Conservation (phyloP, 2,329 filamentous ascomycete genomes). For the Hyphodiscus sp. region DNA sequence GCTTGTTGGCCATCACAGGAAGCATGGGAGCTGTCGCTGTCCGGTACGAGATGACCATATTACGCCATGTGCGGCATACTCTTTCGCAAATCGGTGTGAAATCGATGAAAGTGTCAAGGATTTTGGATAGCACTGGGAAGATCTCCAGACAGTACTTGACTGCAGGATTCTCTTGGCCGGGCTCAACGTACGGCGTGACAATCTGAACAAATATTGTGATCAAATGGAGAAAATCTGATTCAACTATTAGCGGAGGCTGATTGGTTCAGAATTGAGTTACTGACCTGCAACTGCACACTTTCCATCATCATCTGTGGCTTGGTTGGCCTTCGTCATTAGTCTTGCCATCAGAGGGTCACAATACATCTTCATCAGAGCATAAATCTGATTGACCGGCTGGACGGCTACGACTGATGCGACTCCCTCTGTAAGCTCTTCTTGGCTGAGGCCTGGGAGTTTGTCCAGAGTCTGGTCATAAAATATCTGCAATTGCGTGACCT, state of each 20-base stretch:
- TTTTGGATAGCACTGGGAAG: constrained; percentile 77
- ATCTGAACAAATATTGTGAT: constrained; percentile 84
- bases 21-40: constrained; percentile 82
- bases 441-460: constrained; percentile 75
- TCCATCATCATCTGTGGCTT: constrained; percentile 72
- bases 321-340: constrained; percentile 80
- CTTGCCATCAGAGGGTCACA: constrained; percentile 84
- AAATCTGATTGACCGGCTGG: constrained; percentile 73
- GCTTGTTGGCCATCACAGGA: constrained; percentile 77
- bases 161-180: constrained; percentile 72
- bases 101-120: constrained; percentile 79
- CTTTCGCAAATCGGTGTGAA: constrained; percentile 89
- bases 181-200: constrained; percentile 67
- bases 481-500: constrained; percentile 78
- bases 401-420: constrained; percentile 87
- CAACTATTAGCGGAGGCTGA: background rate
- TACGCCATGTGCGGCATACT: constrained; percentile 90
- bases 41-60: constrained; percentile 94
- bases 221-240: constrained; percentile 75
- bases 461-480: constrained; percentile 91
- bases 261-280: constrained; percentile 21
- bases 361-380: constrained; percentile 82
- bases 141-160: constrained; percentile 96
- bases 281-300: constrained; percentile 81
- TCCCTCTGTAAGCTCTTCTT: constrained; percentile 94